A percentile compares a stretch with the other conserved stretches of the same genome.
Conservation (phyloP, 2,329 filamentous ascomycete species). For the Geosmithia putterillii region DNA sequence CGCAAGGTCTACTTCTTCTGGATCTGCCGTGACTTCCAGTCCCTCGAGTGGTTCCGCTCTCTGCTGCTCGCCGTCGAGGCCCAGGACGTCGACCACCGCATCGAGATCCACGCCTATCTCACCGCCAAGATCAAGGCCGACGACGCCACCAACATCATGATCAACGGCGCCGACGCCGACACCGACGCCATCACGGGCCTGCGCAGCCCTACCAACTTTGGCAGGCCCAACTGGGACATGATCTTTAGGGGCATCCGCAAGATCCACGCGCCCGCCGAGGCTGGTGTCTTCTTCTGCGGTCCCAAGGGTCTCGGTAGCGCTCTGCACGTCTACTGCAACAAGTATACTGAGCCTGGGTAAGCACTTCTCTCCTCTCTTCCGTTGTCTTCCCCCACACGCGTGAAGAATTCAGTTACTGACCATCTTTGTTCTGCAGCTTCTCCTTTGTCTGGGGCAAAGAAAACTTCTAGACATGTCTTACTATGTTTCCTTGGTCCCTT, state of each 20-base stretch:
- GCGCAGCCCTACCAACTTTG: slow-evolving; percentile 73
- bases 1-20: slow-evolving; percentile 89
- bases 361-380: slow-evolving; percentile 15
- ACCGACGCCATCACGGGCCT: slow-evolving; percentile 77
- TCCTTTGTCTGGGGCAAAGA: slow-evolving; percentile 59
- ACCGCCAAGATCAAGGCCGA: slow-evolving; percentile 79
- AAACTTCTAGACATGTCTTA: slow-evolving; percentile 38
- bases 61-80: slow-evolving; percentile 75
- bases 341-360: slow-evolving; percentile 73
- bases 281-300: slow-evolving; percentile 76
- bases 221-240: slow-evolving; percentile 81
- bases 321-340: slow-evolving; percentile 75
- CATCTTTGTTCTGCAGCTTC: slow-evolving; percentile 30
- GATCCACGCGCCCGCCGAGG: slow-evolving; percentile 60
- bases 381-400: neutral
- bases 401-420: no score
- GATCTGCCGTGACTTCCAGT: slow-evolving; percentile 80
- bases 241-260: slow-evolving; percentile 76
- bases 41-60: slow-evolving; percentile 83
- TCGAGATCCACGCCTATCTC: slow-evolving; percentile 83
- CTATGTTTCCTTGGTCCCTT: neutral
- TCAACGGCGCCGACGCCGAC: slow-evolving; percentile 76
- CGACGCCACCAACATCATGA: slow-evolving; percentile 85
- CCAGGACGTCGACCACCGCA: slow-evolving; percentile 70
- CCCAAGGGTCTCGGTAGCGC: slow-evolving; percentile 67